phyloP scores from a whole-genome alignment of 2,329 filamentous ascomycete genomes.

The Penicillium rolfsii region DNA sequence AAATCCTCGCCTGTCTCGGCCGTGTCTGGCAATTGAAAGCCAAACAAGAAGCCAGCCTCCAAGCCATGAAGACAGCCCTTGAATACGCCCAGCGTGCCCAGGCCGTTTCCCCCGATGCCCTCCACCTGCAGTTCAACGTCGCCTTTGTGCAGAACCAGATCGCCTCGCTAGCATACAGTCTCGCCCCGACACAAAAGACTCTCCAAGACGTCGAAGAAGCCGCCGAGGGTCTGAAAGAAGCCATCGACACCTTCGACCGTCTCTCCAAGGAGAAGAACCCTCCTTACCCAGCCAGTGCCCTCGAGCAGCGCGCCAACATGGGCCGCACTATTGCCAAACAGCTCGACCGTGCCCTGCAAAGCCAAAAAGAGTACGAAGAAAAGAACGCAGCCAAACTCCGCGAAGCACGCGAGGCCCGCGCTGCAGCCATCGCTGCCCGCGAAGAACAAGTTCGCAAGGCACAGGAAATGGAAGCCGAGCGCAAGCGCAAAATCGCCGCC shows the following conservation, averaged over 20 bases:
- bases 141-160: constrained; percentile 97
- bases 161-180: constrained; percentile 74
- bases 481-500: constrained; percentile 79
- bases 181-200: constrained; percentile 76
- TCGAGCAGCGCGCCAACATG: constrained; percentile 97
- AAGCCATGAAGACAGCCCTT: constrained; percentile 66
- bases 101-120: constrained; percentile 75
- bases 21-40: constrained; percentile 85
- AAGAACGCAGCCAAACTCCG: constrained; percentile 87
- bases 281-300: constrained; percentile 85
- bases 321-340: constrained; percentile 92
- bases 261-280: constrained; percentile 67
- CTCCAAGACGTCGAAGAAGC: constrained; percentile 81
- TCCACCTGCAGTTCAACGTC: constrained; percentile 96
- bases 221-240: constrained; percentile 77
- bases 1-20: constrained; percentile 81
- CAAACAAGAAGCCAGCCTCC: constrained; percentile 66
- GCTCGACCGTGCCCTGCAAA: constrained; percentile 79
- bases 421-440: constrained; percentile 75
- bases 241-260: constrained; percentile 70
- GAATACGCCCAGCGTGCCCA: constrained; percentile 70
- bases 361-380: constrained; percentile 88
- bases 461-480: constrained; percentile 70
- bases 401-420: constrained; percentile 76
- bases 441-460: constrained; percentile 74